A percentile compares a stretch with the other conserved stretches of the same genome.
phyloP scores from a whole-genome alignment of 2,329 filamentous ascomycete species.

The Penicillium verrucosum region DNA sequence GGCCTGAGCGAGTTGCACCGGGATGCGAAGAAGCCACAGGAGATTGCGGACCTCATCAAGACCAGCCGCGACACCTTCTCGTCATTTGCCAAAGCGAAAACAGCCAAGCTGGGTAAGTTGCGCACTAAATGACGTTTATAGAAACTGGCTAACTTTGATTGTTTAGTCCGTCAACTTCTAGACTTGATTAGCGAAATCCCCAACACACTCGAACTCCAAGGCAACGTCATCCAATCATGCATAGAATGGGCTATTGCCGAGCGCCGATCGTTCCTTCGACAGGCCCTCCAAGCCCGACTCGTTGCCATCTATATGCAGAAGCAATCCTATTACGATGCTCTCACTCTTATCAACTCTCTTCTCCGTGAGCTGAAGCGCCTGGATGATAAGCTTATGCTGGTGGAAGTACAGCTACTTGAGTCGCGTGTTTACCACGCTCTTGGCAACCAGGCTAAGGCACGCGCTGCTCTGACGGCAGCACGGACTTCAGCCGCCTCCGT shows the following conservation, averaged over 20 bases:
- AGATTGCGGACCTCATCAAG: conserved; percentile 84
- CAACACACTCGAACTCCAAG: conserved; percentile 90
- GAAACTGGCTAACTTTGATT: not conserved
- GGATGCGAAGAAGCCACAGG: conserved; percentile 73
- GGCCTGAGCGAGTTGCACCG: conserved; percentile 89
- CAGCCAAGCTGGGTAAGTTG: conserved; percentile 83
- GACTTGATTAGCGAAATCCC: conserved; percentile 93
- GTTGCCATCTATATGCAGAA: conserved; percentile 95
- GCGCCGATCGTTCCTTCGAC: conserved; percentile 90
- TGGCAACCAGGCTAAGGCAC: conserved; percentile 92
- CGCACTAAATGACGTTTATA: not conserved
- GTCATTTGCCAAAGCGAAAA: conserved; percentile 98
- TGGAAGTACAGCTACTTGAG: conserved; percentile 96
- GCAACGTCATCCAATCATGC: conserved; percentile 93
- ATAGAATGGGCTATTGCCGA: conserved; percentile 98
- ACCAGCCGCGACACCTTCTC: conserved; percentile 88
- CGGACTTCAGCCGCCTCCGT: conserved; percentile 94
- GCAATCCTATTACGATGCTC: conserved; percentile 93
- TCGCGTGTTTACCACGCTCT: conserved; percentile 96
- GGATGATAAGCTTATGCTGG: conserved; percentile 96
- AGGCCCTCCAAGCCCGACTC: conserved; percentile 95
- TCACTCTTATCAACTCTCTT: conserved; percentile 93
- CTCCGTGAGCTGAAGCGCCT: conserved; percentile 95
- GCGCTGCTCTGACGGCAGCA: conserved; percentile 89
- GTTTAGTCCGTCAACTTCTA: conserved; percentile 84